Evolutionary conservation across 208 protist genomes (phyloP), one percentile per base, ranked within the genome.

Genomic region (Jaenimonas drosophilae): DNA sequence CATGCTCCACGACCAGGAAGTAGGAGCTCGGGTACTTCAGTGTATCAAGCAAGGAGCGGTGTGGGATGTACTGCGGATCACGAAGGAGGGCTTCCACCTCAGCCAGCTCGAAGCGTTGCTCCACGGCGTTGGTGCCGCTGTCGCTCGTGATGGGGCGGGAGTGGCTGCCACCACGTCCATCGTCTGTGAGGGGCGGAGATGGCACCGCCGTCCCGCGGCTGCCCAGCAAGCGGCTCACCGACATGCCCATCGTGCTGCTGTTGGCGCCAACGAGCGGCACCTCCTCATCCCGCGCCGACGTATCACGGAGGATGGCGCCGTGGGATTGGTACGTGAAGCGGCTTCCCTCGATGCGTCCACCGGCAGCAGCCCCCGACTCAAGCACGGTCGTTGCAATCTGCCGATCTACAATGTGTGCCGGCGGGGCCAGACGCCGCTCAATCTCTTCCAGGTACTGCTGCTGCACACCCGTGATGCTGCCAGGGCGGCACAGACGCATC

Each of bases 401-500:
- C 16, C 37, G 37, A 11, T 42, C 37, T 20, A 42, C 7, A 11
- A 42, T 20, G 19, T 20, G 6, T 11, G 16, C 23, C 23, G 28
- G 44, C 0, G 34, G 49, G 23, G 29, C 27, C 12, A 90, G 42
- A 4, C 81, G 76, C 7, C 62, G 68, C 56, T 90, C 76, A 21
- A 95, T 76, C 23, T 70, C 62, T 28, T 90, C 63, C 0, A 99
- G 59, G 52, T 90, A 99, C 53, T 94, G 62, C 59, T 99, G 96
- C 56, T 99, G 96, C 16, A 89, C 83, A 14, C 97, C 97, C 19
- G 97, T 95, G 21, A 99, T 85, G 72, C 81, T 94, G 17, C 97
- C 97, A 6, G 97, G 96, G 19, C 97, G 73, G 55, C 86, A 95
- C 11, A 99, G 56, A 19, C 97, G 71, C 23, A 96, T 56, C 84